Evolutionary conservation across 192 early-diverging fungal species (phyloP).

Genomic region (Neocallimastix lanati): DNA sequence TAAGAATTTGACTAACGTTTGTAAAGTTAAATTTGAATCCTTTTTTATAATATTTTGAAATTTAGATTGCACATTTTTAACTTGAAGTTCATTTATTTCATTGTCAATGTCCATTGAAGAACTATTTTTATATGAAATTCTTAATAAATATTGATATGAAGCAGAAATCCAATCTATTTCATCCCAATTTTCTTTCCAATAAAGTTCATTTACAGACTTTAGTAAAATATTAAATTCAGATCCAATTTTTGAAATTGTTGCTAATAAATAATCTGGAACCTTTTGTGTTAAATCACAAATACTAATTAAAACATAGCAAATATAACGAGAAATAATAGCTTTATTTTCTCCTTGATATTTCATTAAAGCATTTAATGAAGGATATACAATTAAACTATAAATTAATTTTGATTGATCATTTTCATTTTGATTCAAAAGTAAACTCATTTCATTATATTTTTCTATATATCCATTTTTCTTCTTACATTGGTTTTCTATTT

Average conservation of each 20-base stretch:
- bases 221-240: not conserved
- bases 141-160: not conserved
- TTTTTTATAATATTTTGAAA: not conserved
- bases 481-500: conserved; percentile 19
- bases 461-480: conserved; percentile 6
- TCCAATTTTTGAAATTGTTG: not conserved
- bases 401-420: not conserved
- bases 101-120: not conserved
- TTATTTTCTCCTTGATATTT: conserved; percentile 2
- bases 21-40: not conserved
- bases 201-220: not conserved
- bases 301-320: not conserved
- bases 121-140: not conserved
- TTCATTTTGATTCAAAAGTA: not conserved
- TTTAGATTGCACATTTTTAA: not conserved
- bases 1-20: not conserved
- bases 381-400: conserved; percentile 11
- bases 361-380: conserved; percentile 10
- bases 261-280: not conserved
- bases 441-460: conserved; percentile 2
- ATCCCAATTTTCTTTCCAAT: not conserved
- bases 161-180: not conserved
- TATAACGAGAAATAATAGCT: not conserved
- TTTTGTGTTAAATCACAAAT: not conserved
- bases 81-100: not conserved